Percentiles rank a stretch among this genome's conserved stretches.
These are phyloP conservation scores for Tuber brumale DNA, from an alignment of 495 filamentous ascomycete species.

Conservation along the genomic window DNA sequence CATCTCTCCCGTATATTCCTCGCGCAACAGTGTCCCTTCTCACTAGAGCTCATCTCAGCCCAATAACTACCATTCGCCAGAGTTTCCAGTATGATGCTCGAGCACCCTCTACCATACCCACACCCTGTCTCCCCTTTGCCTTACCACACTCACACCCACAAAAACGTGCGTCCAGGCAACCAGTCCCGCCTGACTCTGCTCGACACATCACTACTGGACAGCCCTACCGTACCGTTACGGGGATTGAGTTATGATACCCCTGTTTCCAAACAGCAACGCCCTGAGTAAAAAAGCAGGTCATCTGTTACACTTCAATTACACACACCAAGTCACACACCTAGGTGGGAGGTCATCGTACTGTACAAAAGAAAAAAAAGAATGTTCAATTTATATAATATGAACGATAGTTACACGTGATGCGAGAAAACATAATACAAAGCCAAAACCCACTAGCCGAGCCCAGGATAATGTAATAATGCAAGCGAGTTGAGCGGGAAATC, in stretches of 20 bases:
- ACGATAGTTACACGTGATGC: not conserved
- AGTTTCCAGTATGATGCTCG: not conserved
- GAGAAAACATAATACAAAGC: not conserved
- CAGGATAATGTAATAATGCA: not conserved
- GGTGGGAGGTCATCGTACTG: not conserved
- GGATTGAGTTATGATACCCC: not conserved
- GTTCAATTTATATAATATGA: not conserved
- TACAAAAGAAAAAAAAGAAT: not conserved
- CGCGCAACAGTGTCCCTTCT: not conserved
- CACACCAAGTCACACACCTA: not conserved
- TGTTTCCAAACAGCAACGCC: not conserved
- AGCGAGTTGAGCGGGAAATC: not conserved
- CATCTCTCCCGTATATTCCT: not conserved
- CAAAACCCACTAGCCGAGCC: not conserved
- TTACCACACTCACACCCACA: no score
- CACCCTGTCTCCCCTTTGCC: no score
- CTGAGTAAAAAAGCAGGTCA: not conserved
- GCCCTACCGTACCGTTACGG: not conserved
- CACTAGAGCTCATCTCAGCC: no score
- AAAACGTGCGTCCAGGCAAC: not conserved
- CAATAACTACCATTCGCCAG: not conserved
- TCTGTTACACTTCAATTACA: not conserved
- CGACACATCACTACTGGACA: not conserved
- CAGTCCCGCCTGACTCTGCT: not conserved
- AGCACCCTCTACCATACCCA: no score